Percentiles rank a stretch among this genome's conserved stretches.
Evolutionary conservation across 768 basidiomycete genomes (phyloP).

Genomic region (Calocera viscosa): DNA sequence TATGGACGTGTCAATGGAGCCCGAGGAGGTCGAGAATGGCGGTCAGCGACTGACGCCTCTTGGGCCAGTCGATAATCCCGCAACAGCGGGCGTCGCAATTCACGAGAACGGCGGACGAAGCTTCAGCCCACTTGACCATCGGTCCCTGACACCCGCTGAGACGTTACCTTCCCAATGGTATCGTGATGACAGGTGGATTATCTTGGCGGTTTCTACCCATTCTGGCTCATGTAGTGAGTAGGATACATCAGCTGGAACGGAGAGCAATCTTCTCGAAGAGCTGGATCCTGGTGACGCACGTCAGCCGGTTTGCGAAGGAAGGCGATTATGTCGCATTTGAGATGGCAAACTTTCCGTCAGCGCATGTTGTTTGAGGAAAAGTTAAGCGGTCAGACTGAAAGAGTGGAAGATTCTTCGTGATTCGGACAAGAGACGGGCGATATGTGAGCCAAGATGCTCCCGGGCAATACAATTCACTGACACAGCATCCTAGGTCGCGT

Average conservation of each 20-base stretch:
- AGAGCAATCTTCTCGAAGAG: constrained; percentile 6
- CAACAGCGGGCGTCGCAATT: background rate
- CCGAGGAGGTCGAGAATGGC: background rate
- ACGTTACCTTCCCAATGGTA: constrained; percentile 6
- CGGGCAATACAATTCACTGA: background rate
- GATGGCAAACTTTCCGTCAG: background rate
- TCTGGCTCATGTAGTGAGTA: background rate
- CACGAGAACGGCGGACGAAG: constrained; percentile 6
- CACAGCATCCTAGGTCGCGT: background rate
- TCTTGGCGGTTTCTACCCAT: background rate
- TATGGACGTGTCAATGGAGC: background rate
- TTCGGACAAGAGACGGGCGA: constrained; percentile 4
- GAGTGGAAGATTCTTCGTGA: background rate
- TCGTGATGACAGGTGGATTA: background rate
- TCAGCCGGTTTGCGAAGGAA: background rate
- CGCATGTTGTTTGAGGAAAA: background rate
- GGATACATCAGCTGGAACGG: constrained; percentile 6
- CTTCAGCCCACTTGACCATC: background rate
- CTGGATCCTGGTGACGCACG: background rate
- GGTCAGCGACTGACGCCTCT: background rate
- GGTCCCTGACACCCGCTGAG: background rate
- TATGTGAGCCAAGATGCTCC: background rate
- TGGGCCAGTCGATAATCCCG: constrained; percentile 1
- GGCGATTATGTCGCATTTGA: constrained; percentile 5
- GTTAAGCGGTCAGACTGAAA: background rate